Conservation (phyloP, 129 eudicot genomes). For the Flaveria brownii region DNA sequence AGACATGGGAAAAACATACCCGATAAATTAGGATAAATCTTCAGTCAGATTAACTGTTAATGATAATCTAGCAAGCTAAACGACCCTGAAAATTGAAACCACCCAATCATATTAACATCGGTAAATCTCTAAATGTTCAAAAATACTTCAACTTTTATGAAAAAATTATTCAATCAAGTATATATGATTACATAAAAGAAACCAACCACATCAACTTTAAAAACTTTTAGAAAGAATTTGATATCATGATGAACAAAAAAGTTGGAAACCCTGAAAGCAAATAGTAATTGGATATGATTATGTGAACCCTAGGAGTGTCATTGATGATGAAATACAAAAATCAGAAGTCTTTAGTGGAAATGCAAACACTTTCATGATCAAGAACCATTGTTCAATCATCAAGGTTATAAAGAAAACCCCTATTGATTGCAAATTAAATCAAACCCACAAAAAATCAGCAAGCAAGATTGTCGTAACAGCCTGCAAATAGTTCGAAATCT, state of each 20-base stretch:
- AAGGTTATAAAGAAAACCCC: not conserved
- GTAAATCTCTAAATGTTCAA: not conserved
- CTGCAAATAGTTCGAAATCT: slow-evolving; percentile 11
- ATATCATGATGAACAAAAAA: slow-evolving; percentile 15
- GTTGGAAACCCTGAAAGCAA: slow-evolving; percentile 29
- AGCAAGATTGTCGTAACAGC: slow-evolving; percentile 6
- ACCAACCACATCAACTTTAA: slow-evolving; percentile 12
- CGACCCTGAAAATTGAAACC: slow-evolving; percentile 30
- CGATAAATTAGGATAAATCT: slow-evolving; percentile 22
- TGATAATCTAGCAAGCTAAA: slow-evolving; percentile 23
- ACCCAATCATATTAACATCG: slow-evolving; percentile 27
- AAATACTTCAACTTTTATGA: not conserved
- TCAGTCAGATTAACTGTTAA: slow-evolving; percentile 14
- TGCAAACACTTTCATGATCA: slow-evolving; percentile 25
- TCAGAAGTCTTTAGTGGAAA: slow-evolving; percentile 11
- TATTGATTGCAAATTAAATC: slow-evolving; percentile 1
- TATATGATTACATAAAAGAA: slow-evolving; percentile 16
- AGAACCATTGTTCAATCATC: slow-evolving; percentile 6
- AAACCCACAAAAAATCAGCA: slow-evolving; percentile 14
- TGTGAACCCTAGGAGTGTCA: slow-evolving; percentile 25
- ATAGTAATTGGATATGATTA: slow-evolving; percentile 16
- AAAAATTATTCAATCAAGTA: slow-evolving; percentile 3
- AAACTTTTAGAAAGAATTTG: not conserved
- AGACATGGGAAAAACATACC: slow-evolving; percentile 16
- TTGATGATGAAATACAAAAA: not conserved